Percentiles rank a stretch among this genome's conserved stretches.
Evolutionary conservation across 2,329 filamentous ascomycete genomes (phyloP).

Genomic region (Pezizomycotina sp.): DNA sequence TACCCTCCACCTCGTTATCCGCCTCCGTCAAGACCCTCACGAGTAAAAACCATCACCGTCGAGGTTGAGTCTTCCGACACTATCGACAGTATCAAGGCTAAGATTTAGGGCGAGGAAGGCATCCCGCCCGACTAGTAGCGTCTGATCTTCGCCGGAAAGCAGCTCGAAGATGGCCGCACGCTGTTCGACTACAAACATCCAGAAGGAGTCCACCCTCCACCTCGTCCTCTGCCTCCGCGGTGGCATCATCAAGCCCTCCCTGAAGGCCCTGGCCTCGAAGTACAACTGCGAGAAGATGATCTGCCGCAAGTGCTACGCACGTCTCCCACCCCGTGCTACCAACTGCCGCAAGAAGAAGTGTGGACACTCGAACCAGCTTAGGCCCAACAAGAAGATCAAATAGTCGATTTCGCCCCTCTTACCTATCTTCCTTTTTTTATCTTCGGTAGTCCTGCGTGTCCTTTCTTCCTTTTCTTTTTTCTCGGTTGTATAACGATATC

Average conservation of each 20-base stretch:
- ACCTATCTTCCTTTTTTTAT: too few species aligned
- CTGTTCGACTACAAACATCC: slow-evolving; percentile 99
- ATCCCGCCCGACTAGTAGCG: slow-evolving; percentile 97
- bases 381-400: slow-evolving; percentile 99
- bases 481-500: too few species aligned
- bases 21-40: slow-evolving; percentile 85
- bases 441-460: too few species aligned
- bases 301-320: slow-evolving; percentile 99
- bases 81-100: slow-evolving; percentile 99
- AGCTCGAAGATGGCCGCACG: slow-evolving; percentile 95
- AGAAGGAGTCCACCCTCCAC: slow-evolving; percentile 99
- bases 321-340: slow-evolving; percentile 93
- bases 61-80: slow-evolving; percentile 98
- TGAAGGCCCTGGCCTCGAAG: slow-evolving; percentile 96
- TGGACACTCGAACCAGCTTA: slow-evolving; percentile 99
- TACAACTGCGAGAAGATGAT: slow-evolving; percentile 99
- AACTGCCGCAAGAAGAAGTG: slow-evolving; percentile 99
- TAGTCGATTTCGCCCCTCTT: too few species aligned
- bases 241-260: slow-evolving; percentile 97
- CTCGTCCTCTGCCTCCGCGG: slow-evolving; percentile 96
- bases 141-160: slow-evolving; percentile 97
- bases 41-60: slow-evolving; percentile 99
- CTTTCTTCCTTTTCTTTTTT: too few species aligned
- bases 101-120: slow-evolving; percentile 99
- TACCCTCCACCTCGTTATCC: slow-evolving; percentile 17